A percentile compares a stretch with the other conserved stretches of the same genome.
These are phyloP conservation scores for Microcyclospora pomicola DNA, from an alignment of 2,329 filamentous ascomycete genomes.

Conservation along the genomic window DNA sequence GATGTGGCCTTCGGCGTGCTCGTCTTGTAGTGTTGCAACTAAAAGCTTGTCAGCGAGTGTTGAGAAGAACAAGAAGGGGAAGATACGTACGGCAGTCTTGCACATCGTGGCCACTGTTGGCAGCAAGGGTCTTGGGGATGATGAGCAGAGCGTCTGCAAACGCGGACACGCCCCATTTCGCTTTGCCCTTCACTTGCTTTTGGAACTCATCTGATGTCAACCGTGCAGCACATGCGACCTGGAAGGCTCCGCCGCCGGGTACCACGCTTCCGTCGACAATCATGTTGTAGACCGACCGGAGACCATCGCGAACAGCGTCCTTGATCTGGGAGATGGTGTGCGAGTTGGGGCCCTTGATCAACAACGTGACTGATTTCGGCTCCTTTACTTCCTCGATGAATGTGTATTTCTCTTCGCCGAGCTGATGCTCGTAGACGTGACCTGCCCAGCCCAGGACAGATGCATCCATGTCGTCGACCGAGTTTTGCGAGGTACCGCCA, in stretches of 20 bases:
- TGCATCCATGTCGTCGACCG: conserved; percentile 78
- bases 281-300: conserved; percentile 97
- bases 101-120: conserved; percentile 91
- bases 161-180: conserved; percentile 86
- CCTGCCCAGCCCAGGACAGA: conserved; percentile 92
- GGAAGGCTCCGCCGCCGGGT: conserved; percentile 87
- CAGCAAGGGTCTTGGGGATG: conserved; percentile 93
- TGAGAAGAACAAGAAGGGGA: neutral
- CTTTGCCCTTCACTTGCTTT: conserved; percentile 92
- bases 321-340: conserved; percentile 96
- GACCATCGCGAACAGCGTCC: conserved; percentile 86
- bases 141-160: conserved; percentile 90
- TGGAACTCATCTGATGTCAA: conserved; percentile 74
- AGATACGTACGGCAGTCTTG: conserved; percentile 71
- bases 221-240: conserved; percentile 80
- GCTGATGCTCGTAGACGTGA: conserved; percentile 88
- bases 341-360: conserved; percentile 95
- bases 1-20: conserved; percentile 66
- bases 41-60: conserved; percentile 2
- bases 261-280: conserved; percentile 97
- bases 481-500: conserved; percentile 85
- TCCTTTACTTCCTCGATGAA: conserved; percentile 98
- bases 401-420: conserved; percentile 98
- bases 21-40: conserved; percentile 82
- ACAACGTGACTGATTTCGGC: conserved; percentile 88